Evolutionary conservation across 129 eudicot genomes (phyloP), one percentile per base, ranked within the genome.

Genomic region (Artemisia tridentata): DNA sequence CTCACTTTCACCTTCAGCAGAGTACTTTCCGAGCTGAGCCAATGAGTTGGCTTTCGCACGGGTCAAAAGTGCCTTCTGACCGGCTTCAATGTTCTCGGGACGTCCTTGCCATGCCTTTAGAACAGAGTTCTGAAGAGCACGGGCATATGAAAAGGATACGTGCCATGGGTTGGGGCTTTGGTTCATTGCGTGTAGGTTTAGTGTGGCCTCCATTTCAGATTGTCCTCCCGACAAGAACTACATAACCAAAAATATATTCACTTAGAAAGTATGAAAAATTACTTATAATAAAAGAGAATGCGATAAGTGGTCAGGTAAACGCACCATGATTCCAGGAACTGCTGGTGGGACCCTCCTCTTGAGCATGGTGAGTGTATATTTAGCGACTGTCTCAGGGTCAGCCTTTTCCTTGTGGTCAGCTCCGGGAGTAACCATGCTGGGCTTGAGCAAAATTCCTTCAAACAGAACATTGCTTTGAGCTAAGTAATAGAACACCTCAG

Each of bases 131-230:
- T 88, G 97, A 34, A 91, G 86, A 41, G 97, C 97, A 49, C 96
- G 90, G 31, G 97, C 97, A 27, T 91, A 91, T 9, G 96, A 91
- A 81, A 91, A 91, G 31, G 96, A 91, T 17, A 88, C 90, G 34
- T 88, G 92, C 97, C 92, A 88, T 41, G 96, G 97, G 90, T 88
- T 91, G 21, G 97, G 97, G 75, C 92, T 86, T 71, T 86, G 96
- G 78, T 91, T 91, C 95, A 91, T 91, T 20, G 97, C 88, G 7
- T 88, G 88, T 29, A 91, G 85, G 84, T 85, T 91, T 58, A 91
- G 67, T 46, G 95, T 88, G 27, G 97, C 97, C 77, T 90, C 95
- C 80, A 79, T 88, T 83, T 90, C 95, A 81, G 91, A 91, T 71
- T 91, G 97, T 49, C 97, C 97, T 56, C 95, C 97, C 3, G 97